phyloP scores from a whole-genome alignment of 208 protist genomes.

The Acanthamoeba lenticulata region DNA sequence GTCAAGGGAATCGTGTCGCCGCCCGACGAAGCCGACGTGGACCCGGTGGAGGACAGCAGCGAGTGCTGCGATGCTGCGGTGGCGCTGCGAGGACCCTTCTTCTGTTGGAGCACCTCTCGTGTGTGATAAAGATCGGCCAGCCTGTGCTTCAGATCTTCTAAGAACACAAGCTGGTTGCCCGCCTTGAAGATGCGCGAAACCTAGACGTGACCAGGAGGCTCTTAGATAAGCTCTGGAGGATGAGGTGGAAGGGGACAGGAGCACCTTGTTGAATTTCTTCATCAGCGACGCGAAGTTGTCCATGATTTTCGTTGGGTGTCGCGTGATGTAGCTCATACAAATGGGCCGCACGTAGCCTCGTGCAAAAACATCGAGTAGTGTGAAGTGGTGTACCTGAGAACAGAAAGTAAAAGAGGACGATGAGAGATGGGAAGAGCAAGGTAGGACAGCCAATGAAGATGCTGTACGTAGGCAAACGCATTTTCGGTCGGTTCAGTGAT shows the following conservation, averaged over 20 bases:
- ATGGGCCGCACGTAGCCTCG: constrained; percentile 82
- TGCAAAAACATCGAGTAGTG: constrained; percentile 80
- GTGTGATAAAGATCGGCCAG: constrained; percentile 67
- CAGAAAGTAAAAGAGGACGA: not conserved
- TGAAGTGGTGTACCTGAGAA: constrained; percentile 82
- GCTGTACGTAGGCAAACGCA: constrained; percentile 76
- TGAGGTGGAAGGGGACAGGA: not conserved
- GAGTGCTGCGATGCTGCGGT: not conserved
- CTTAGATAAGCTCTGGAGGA: not conserved
- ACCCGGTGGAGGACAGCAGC: not conserved
- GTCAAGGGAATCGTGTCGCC: not conserved
- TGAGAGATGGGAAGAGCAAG: not conserved
- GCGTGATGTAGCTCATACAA: constrained; percentile 80
- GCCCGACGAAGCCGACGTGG: not conserved
- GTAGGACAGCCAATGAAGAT: not conserved
- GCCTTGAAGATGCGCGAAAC: constrained; percentile 58
- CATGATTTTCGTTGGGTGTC: constrained; percentile 77
- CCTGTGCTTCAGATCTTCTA: constrained; percentile 53
- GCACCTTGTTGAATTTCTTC: constrained; percentile 71
- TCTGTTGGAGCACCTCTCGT: constrained; percentile 9
- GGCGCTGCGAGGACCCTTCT: not conserved
- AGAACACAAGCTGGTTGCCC: constrained; percentile 57
- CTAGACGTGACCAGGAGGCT: not conserved
- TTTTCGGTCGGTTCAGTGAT: constrained; percentile 65
- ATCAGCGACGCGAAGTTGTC: constrained; percentile 77